Evolutionary conservation across 768 basidiomycete genomes (phyloP).

Genomic region (Roridomyces roridus): DNA sequence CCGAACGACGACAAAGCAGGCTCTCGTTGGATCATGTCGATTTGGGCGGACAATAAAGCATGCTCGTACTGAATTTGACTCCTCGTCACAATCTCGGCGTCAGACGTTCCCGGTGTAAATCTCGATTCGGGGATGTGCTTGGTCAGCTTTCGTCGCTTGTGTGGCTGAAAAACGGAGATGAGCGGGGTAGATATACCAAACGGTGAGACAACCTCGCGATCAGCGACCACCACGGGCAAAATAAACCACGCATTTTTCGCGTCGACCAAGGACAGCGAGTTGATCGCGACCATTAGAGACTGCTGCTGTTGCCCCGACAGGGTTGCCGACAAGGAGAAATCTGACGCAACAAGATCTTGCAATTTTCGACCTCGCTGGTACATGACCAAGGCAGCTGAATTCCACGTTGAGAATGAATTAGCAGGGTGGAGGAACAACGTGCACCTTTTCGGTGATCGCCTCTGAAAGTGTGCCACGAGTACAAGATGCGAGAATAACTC

Average conservation of each 20-base stretch:
- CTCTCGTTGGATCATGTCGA: slow-evolving; percentile 76
- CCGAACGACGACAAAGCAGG: slow-evolving; percentile 63
- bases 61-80: slow-evolving; percentile 82
- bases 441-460: slow-evolving; percentile 92
- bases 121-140: slow-evolving; percentile 81
- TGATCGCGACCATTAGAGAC: slow-evolving; percentile 87
- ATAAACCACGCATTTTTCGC: slow-evolving; percentile 84
- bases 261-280: slow-evolving; percentile 85
- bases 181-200: slow-evolving; percentile 20
- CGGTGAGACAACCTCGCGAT: slow-evolving; percentile 53
- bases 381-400: slow-evolving; percentile 87
- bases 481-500: slow-evolving; percentile 90
- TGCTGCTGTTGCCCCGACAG: slow-evolving; percentile 75
- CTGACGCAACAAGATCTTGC: slow-evolving; percentile 53
- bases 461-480: slow-evolving; percentile 88
- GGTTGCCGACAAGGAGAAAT: slow-evolving; percentile 44
- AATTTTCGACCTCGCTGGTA: slow-evolving; percentile 89
- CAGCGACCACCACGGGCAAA: slow-evolving; percentile 56
- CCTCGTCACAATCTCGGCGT: slow-evolving; percentile 81
- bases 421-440: slow-evolving; percentile 30
- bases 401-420: slow-evolving; percentile 16
- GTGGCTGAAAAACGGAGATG: slow-evolving; percentile 47
- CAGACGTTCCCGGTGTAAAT: slow-evolving; percentile 64
- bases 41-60: slow-evolving; percentile 74
- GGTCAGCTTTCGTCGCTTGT: slow-evolving; percentile 75